A percentile compares a stretch with the other conserved stretches of the same genome.
phyloP scores from a whole-genome alignment of 139 green algal genomes.

The Medakamo hakoo region DNA sequence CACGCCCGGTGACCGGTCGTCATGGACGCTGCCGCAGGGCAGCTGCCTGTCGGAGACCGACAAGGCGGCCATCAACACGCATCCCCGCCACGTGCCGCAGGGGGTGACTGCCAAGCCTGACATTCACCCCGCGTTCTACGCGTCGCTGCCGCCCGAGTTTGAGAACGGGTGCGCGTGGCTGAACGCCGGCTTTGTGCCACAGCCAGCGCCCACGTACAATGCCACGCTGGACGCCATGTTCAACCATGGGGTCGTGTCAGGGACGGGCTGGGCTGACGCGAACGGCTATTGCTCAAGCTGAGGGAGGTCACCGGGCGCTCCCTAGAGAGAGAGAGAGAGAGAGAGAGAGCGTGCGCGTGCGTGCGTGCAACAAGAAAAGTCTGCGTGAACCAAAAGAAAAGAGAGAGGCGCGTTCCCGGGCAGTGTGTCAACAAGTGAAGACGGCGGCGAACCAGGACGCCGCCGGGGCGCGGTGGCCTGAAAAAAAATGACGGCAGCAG shows the following conservation, averaged over 20 bases:
- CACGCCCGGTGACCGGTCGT: background rate
- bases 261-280: background rate
- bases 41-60: background rate
- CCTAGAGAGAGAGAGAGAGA: no score
- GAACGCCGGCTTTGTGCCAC: background rate
- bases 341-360: no score
- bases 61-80: background rate
- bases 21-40: background rate
- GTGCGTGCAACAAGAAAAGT: no score
- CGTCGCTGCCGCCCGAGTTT: background rate
- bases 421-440: no score
- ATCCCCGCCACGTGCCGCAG: background rate
- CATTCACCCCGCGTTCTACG: background rate
- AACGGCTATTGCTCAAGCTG: background rate
- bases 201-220: background rate
- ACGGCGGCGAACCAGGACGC: no score
- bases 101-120: background rate
- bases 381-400: background rate
- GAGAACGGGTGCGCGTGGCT: background rate
- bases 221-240: background rate
- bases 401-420: no score
- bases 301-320: no score
- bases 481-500: no score
- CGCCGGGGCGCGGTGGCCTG: no score
- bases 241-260: background rate